Base-by-base conservation (phyloP, 202 grass and related monocot genomes). In the Eragrostis tef region DNA sequence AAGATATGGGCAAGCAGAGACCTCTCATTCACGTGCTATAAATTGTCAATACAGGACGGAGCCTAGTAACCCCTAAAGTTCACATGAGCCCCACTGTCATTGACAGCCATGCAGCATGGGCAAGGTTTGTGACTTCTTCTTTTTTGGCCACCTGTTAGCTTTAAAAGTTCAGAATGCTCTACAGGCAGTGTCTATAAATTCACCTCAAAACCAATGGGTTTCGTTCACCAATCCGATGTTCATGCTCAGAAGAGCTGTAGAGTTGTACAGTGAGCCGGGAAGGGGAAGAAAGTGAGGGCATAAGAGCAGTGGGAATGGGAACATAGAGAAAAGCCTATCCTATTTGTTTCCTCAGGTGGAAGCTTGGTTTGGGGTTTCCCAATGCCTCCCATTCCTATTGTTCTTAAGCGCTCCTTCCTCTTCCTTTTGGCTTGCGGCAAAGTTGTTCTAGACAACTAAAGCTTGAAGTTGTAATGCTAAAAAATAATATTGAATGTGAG, bases 301-400 rank as follows among this genome's bases (percentile, higher is more conserved):
- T 64, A 83, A 83, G 60, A 83, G 70, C 59, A 45, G 20, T 74
- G 46, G 60, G 80, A 54, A 53, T 82, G 70, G 69, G 45, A 82
- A 74, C 46, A 82, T 74, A 20, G 44, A 53, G 80, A 46, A 73
- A 73, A 74, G 15, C n/a, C 57, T 51, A 13, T 16, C 29, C 21
- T 41, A 1, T 21, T 17, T 41, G 13, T 43, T 43, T 15, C 13
- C 59, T 65, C 25, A 79, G 19, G 46, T 64, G 44, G 59, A 21
- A 53, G 11, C 13, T 53, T 73, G n/a, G 69, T 51, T 52, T 73
- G 29, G 54, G 81, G 43, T 76, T 75, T 86, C 52, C 43, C 29
- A 20, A 64, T 81, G 84, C 79, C 64, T 82, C 79, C 45, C 34
- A 87, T 82, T 82, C 85, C 46, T 82, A 77, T 63, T 14, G 36